A percentile compares a stretch with the other conserved stretches of the same genome.
These are phyloP conservation scores for Colletotrichum melonis DNA, from an alignment of 2,329 filamentous ascomycete genomes.

Conservation along the genomic window DNA sequence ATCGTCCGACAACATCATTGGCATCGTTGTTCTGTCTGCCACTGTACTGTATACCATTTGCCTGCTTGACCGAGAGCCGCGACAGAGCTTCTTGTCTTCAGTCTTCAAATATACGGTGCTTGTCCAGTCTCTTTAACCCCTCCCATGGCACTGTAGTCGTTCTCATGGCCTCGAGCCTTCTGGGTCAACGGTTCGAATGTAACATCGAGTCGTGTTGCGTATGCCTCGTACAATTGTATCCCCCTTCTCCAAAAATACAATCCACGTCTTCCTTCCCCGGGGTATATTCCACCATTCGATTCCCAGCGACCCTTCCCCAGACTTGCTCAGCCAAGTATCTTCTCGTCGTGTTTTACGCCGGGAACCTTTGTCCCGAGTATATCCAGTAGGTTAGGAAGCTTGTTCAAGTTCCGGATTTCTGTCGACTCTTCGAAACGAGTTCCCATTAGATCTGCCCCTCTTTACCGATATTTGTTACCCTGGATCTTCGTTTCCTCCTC, in stretches of 20 bases:
- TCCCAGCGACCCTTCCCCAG: background rate
- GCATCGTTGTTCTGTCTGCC: background rate
- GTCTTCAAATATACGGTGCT: background rate
- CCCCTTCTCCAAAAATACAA: background rate
- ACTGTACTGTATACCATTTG: background rate
- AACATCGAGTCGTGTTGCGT: background rate
- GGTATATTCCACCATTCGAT: constrained; percentile 15
- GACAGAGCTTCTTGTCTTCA: background rate
- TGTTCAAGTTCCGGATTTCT: too few species aligned
- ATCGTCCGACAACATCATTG: constrained; percentile 3
- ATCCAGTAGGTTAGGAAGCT: too few species aligned
- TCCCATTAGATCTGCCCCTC: background rate
- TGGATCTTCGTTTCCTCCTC: constrained; percentile 57
- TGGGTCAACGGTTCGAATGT: background rate
- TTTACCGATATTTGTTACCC: constrained; percentile 32
- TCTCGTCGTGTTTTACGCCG: background rate
- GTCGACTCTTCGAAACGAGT: too few species aligned
- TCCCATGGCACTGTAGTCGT: background rate
- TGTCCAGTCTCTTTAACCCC: background rate
- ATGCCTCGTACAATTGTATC: background rate
- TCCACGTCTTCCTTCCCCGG: background rate
- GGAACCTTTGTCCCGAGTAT: too few species aligned
- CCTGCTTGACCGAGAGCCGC: background rate
- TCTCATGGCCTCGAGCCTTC: background rate
- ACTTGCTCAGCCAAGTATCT: background rate